Base-by-base conservation (phyloP, 306 rosid species). In the Trichosanthes cucumerina region DNA sequence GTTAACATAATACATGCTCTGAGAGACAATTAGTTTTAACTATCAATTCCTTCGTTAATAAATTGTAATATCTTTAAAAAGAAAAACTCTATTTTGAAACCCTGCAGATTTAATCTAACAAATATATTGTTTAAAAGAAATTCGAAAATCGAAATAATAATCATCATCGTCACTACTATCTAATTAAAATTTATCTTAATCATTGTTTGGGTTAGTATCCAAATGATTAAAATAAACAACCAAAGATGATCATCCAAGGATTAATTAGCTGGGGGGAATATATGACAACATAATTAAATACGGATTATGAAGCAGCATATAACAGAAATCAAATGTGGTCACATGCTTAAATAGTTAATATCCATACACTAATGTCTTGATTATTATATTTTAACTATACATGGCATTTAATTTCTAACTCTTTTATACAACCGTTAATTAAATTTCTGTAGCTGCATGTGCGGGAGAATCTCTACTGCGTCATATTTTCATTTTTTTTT, bases 271-370 rank as follows among this genome's bases (percentile, higher is more conserved):
- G 54, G 54, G 26, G 26, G 6, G 52, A 68, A 38, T 68, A 68
- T 41, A 4, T 11, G 75, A 39, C 10, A 68, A 68, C 9, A 23
- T 68, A 68, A 34, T 71, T 70, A 43, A 63, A 63, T 28, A 5
- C 65, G 18, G 39, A 44, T 71, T 46, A 71, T 46, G 21, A 44
- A 71, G 76, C 34, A 69, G 75, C 75, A 66, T 69, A 69, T 69
- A 23, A 23, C 75, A 69, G 53, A 69, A 43, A 69, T 39, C 75
- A n/a, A 41, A 69, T n/a, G 12, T 33, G 75, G 54, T 69, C 54
- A 69, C 75, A 69, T 69, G 75, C 76, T 43, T 46, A 23, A 21
- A 69, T 69, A 43, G 54, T 46, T 44, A 46, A 46, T 44, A 71
- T 47, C 16, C 59, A 49, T 72, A 26, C 33, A 44, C 8, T 7